Conservation (phyloP, 2,329 filamentous ascomycete species). For the Bretziella fagacearum region DNA sequence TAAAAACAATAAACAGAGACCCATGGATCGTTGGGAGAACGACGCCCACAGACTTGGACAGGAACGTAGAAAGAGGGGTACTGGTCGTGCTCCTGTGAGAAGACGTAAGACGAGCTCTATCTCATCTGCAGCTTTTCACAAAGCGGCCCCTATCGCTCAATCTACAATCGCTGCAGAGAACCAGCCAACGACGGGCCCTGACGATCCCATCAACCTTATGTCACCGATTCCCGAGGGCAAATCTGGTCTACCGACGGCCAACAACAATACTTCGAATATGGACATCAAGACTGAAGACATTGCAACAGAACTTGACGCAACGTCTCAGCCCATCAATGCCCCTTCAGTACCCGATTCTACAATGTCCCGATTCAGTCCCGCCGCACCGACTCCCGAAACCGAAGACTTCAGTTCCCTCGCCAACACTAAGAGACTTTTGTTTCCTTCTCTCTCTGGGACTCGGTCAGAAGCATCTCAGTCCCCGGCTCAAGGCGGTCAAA, state of each 20-base stretch:
- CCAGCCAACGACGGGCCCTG: slow-evolving; percentile 35
- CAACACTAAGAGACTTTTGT: slow-evolving; percentile 51
- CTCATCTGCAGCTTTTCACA: slow-evolving; percentile 19
- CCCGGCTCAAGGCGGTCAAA: background rate
- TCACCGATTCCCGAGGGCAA: slow-evolving; percentile 12
- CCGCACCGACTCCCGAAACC: slow-evolving; percentile 8
- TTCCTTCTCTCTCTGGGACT: slow-evolving; percentile 47
- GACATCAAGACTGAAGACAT: background rate
- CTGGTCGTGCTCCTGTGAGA: slow-evolving; percentile 25
- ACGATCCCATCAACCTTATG: slow-evolving; percentile 27
- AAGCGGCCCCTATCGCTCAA: slow-evolving; percentile 25
- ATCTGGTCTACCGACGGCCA: background rate
- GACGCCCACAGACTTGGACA: slow-evolving; percentile 35
- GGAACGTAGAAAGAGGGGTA: slow-evolving; percentile 32
- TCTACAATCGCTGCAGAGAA: slow-evolving; percentile 31
- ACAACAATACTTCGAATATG: background rate
- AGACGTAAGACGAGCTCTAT: slow-evolving; percentile 30
- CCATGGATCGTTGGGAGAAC: slow-evolving; percentile 67
- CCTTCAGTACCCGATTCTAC: slow-evolving; percentile 15
- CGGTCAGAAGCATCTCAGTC: slow-evolving; percentile 23
- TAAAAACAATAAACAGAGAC: slow-evolving; percentile 73
- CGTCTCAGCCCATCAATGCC: slow-evolving; percentile 4
- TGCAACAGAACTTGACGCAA: background rate
- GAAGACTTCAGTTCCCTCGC: slow-evolving; percentile 24
- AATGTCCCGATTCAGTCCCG: background rate